These are phyloP conservation scores for Clitoria ternatea DNA, from an alignment of 306 rosid species.

Conservation along the genomic window DNA sequence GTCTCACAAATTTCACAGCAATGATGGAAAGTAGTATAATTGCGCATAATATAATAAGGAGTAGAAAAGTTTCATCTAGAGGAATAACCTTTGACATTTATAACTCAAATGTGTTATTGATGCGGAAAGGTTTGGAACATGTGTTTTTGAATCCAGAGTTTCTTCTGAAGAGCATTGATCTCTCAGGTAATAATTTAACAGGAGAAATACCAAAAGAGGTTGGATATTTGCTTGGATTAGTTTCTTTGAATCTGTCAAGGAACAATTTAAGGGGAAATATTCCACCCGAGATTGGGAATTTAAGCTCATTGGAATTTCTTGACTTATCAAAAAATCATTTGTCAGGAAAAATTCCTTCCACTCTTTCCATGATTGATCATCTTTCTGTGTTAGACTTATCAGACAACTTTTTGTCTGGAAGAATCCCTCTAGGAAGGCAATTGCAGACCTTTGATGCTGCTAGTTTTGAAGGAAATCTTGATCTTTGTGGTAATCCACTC, in stretches of 20 bases:
- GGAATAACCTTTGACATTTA: too few species aligned
- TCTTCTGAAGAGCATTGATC: slow-evolving; percentile 13
- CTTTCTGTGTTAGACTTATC: background rate
- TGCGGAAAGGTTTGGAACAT: background rate
- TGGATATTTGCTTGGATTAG: background rate
- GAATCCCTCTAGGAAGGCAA: slow-evolving; percentile 12
- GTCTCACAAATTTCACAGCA: background rate
- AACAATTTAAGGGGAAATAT: slow-evolving; percentile 21
- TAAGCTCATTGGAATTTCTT: background rate
- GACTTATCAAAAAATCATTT: slow-evolving; percentile 28
- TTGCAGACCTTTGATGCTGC: slow-evolving; percentile 4
- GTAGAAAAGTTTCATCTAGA: too few species aligned
- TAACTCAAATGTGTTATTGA: too few species aligned
- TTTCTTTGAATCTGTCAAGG: slow-evolving; percentile 11
- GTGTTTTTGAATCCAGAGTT: background rate
- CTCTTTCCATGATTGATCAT: background rate
- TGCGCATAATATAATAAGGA: background rate
- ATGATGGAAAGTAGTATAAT: background rate
- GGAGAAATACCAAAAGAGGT: slow-evolving; percentile 1
- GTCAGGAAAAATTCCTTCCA: background rate
- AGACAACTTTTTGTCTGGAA: background rate
- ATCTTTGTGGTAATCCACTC: slow-evolving; percentile 20
- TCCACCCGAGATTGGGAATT: background rate
- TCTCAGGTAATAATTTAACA: slow-evolving; percentile 15
- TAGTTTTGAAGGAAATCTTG: slow-evolving; percentile 19